Base-by-base conservation (phyloP, 163 green algal genomes). In the Volvox carteri region DNA sequence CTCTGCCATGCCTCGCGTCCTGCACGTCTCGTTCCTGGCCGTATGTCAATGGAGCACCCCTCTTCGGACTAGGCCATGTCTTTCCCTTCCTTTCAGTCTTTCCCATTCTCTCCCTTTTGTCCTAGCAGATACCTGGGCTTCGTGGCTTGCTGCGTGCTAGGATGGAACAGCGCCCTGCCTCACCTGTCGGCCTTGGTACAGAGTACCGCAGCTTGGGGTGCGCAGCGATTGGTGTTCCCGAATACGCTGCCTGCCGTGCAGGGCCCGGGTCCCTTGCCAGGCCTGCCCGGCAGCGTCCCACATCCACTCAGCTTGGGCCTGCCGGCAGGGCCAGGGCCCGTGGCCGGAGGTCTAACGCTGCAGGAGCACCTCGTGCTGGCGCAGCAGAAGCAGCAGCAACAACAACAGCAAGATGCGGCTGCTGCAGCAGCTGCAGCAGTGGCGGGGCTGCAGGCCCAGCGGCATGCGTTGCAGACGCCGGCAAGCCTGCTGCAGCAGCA, bases 61-160 rank as follows among this genome's bases (percentile, higher is more conserved):
- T n/a, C n/a, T n/a, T n/a, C n/a, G n/a, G n/a, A n/a, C n/a, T n/a
- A n/a, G n/a, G n/a, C n/a, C n/a, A n/a, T n/a, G 48, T 58, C 48
- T 14, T 14, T 58, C 48, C 48, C 12, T 11, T 11, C 60, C n/a
- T 39, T 72, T 28, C 60, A 30, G 54, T 65, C 25, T 37, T 72
- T 28, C n/a, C 23, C 60, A 9, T 39, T 7, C 60, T 33, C 60
- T 72, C n/a, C n/a, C n/a, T 35, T 28, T 72, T 72, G 2, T 37
- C 11, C 60, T 28, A 54, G 44, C 35, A 88, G 83, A 50, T 88
- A 88, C 68, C 68, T 88, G 16, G 83, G 83, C 67, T 88, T 62
- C 68, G 68, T 88, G 35, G 83, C 83, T 3, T 88, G 83, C 83
- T 88, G 83, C 50, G 68, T 81, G 46, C 83, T 83, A 39, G 83